Evolutionary conservation across 441 rosid species (phyloP).

Genomic region (Adansonia grandidieri): DNA sequence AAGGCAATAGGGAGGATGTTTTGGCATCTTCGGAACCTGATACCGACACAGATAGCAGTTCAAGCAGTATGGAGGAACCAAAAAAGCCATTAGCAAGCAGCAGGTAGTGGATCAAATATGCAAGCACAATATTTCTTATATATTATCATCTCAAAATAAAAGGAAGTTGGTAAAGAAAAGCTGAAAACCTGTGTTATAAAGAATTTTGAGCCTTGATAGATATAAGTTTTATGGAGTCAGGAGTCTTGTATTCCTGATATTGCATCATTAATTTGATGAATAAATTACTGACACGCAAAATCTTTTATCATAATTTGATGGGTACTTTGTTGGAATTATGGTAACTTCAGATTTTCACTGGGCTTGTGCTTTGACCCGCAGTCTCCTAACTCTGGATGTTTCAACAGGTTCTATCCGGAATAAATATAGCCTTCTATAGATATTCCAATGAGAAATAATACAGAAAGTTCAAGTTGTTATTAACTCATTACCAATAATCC

Average conservation of each 20-base stretch:
- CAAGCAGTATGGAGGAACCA: conserved; percentile 45
- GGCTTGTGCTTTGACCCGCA: no score
- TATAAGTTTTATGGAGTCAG: not conserved
- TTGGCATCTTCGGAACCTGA: conserved; percentile 34
- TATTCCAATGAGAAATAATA: no score
- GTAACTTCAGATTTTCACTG: no score
- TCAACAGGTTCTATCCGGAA: no score
- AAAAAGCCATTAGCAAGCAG: conserved; percentile 30
- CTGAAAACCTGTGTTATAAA: no score
- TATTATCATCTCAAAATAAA: not conserved
- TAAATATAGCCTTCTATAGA: no score
- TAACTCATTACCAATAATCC: no score
- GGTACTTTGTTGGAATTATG: not conserved
- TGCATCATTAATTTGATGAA: not conserved
- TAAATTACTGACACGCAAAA: conserved; percentile 7
- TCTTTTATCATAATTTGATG: not conserved
- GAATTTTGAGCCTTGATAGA: not conserved
- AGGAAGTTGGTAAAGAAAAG: not conserved
- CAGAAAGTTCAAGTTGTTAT: no score
- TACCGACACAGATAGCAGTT: conserved; percentile 46
- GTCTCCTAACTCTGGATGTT: no score
- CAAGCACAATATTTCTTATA: not conserved
- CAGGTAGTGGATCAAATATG: not conserved
- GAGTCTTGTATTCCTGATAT: not conserved
- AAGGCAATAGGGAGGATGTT: conserved; percentile 31